Evolutionary conservation across 352 stramenopile genomes (phyloP), one percentile per base, ranked within the genome.

Genomic region (Pythium insidiosum): DNA sequence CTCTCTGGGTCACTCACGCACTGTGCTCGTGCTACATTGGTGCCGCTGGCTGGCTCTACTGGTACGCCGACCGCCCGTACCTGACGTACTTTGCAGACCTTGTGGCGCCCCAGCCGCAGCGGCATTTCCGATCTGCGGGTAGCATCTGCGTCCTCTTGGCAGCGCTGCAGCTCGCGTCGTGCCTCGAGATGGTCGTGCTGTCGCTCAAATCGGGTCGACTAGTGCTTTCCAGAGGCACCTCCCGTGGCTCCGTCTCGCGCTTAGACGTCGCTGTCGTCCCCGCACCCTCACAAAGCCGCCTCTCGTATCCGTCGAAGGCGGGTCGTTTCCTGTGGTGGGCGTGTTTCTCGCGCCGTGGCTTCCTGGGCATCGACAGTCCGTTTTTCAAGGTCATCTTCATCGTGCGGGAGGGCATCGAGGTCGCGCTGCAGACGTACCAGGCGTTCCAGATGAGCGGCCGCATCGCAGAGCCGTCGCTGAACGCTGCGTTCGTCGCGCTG

Each of bases 391-490:
- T 47, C 4, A 37, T 58, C 0, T 73, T 80, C 15, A 42, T 63
- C 0, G 4, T 56, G 2, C 63, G 60, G 0, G 72, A 81, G 24
- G 38, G 68, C 2, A 15, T 81, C 1, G 66, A 81, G 41, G 60
- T 78, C 35, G 49, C 49, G 7, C 68, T 56, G 4, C 71, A 79
- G 29, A 49, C 65, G 1, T 34, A 57, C 3, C 68, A 77, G 24
- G 56, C 64, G 6, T 81, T 79, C 47, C 47, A 54, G 6, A 63
- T 61, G 23, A 82, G 72, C 28, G 36, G 58, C 1, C 38, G 67
- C 0, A 61, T 84, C n/a, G 53, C 68, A 0, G 58, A 60, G 13
- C 41, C 57, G 11, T 82, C 66, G 68, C 63, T 80, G 39, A 84
- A 84, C 37, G 58, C 68, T 33, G 20, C 61, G 5, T 75, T 61